Evolutionary conservation across 345 rosid species (phyloP).

Genomic region (Leavenworthia alabamica): DNA sequence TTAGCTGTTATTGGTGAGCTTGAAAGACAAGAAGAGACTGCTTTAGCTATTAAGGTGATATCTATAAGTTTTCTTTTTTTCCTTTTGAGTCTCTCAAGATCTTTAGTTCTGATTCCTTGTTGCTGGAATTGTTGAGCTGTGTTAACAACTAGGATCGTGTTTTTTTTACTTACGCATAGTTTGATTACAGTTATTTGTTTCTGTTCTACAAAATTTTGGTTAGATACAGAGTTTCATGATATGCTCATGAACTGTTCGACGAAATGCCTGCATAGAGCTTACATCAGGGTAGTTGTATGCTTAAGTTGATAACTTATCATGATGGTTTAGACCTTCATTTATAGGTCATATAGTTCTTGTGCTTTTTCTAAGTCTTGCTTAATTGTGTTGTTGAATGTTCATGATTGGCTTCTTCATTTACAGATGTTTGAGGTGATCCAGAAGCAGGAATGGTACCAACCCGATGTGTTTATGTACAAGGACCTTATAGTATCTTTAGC

Average conservation of each 20-base stretch:
- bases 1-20: conserved; percentile 75
- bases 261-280: conserved; percentile 18
- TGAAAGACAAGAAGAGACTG: conserved; percentile 79
- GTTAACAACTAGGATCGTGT: background rate
- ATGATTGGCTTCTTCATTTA: conserved; percentile 3
- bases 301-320: background rate
- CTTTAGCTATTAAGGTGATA: conserved; percentile 57
- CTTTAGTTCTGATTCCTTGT: background rate
- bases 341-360: background rate
- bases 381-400: background rate
- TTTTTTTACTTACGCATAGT: background rate
- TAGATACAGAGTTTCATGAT: background rate
- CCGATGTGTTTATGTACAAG: conserved; percentile 78
- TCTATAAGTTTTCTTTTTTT: background rate
- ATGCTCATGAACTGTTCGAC: conserved; percentile 27
- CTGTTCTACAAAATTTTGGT: background rate
- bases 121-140: background rate
- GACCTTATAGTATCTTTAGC: conserved; percentile 70
- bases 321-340: background rate
- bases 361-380: background rate
- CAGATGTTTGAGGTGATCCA: conserved; percentile 71
- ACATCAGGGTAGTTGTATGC: background rate
- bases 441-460: conserved; percentile 77
- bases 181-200: background rate
- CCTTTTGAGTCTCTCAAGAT: background rate